Conservation (phyloP, 176 grass and related monocot genomes). For the Chrysopogon serrulatus region DNA sequence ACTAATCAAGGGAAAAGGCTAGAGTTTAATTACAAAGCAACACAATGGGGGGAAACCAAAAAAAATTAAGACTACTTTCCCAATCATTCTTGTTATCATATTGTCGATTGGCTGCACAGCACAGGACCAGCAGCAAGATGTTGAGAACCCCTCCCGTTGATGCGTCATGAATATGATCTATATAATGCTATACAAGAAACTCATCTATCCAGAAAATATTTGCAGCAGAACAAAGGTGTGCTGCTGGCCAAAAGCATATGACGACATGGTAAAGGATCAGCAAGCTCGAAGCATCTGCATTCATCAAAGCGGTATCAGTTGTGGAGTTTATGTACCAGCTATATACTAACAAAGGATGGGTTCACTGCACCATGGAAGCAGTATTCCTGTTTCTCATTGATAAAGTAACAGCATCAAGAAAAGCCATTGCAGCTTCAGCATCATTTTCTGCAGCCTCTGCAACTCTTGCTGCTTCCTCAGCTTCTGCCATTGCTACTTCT, state of each 20-base stretch:
- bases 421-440: slow-evolving; percentile 60
- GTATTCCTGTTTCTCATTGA: slow-evolving; percentile 62
- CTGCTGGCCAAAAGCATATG: slow-evolving; percentile 17
- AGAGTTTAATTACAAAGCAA: slow-evolving; percentile 50
- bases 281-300: slow-evolving; percentile 62
- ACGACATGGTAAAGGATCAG: slow-evolving; percentile 21
- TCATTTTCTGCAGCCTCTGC: slow-evolving; percentile 75
- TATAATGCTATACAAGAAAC: slow-evolving; percentile 58
- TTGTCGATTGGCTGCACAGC: slow-evolving; percentile 28
- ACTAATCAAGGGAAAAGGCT: slow-evolving; percentile 7
- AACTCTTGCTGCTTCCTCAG: slow-evolving; percentile 71
- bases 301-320: slow-evolving; percentile 1
- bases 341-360: slow-evolving; percentile 4
- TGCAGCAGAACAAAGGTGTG: slow-evolving; percentile 24
- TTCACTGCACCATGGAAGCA: slow-evolving; percentile 38
- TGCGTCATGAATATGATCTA: slow-evolving; percentile 26
- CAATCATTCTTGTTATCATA: slow-evolving; percentile 22
- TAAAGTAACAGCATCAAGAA: slow-evolving; percentile 59
- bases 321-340: neutral
- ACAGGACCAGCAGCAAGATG: slow-evolving; percentile 34
- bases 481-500: slow-evolving; percentile 65
- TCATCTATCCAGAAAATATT: slow-evolving; percentile 41
- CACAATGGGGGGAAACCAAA: neutral
- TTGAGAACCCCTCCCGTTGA: slow-evolving; percentile 26
- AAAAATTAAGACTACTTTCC: slow-evolving; percentile 19